Evolutionary conservation across 768 basidiomycete species (phyloP), one percentile per base, ranked within the genome.

Genomic region (Tricholoma terreum): DNA sequence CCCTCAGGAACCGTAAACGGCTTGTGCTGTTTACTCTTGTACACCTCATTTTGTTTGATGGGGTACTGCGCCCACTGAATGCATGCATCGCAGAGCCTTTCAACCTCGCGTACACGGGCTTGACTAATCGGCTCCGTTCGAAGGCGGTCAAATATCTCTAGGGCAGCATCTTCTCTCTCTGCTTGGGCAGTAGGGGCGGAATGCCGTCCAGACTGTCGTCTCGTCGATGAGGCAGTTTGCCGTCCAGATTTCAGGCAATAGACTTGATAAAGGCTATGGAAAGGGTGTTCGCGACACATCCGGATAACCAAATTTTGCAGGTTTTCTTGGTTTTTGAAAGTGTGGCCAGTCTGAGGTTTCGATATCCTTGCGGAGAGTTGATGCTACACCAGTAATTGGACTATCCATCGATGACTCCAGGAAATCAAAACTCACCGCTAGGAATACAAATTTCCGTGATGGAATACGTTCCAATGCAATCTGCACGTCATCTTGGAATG

Each of bases 311-410:
- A 72, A 2, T 64, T 71, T 51, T 87, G 84, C 5, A 98, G 77
- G 57, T 78, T 83, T 19, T 70, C 64, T 65, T 94, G 92, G 53
- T 76, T 77, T 40, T 71, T 60, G 5, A 71, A 57, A 34, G 72
- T 34, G 2, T 66, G 49, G 21, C 67, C 63, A 24, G 69, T 54
- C 8, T 68, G 60, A 14, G 76, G 57, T 43, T 74, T 81, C 11
- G 87, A 82, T 30, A 98, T 78, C 7, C 95, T 84, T n/a, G 96
- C 94, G 0, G 94, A 86, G 4, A 99, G 83, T 72, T 99, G 97
- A 72, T 95, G 93, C 75, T 82, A 53, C 6, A 34, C 19, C 36
- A 51, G 50, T 51, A 38, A 50, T 48, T 60, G 15, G 61, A 14
- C 6, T 27, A 54, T 17, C 24, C 12, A 31, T 19, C 42, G 12